These are phyloP conservation scores for Thalassiosira oceanica DNA, from an alignment of 352 stramenopile species.

Conservation along the genomic window DNA sequence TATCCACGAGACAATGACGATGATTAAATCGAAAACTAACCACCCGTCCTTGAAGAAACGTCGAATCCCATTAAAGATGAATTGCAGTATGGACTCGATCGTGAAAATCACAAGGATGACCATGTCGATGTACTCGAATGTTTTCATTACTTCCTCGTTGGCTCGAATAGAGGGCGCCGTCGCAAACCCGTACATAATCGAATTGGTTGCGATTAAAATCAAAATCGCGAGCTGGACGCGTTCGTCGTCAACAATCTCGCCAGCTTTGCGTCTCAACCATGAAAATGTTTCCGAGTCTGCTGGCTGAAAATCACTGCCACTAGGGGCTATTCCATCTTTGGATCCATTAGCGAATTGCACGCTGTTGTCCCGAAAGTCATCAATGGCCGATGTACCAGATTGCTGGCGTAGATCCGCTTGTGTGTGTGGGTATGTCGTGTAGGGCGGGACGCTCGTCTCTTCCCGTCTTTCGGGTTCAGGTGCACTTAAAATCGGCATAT, in stretches of 20 bases:
- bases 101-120: constrained; percentile 43
- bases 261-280: constrained; percentile 2
- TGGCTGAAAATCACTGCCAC: no score
- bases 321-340: no score
- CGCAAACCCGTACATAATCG: constrained; percentile 22
- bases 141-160: not conserved
- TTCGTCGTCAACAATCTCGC: constrained; percentile 46
- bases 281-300: no score
- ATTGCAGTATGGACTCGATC: constrained; percentile 26
- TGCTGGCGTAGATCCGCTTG: no score
- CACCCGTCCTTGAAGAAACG: constrained; percentile 28
- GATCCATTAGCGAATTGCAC: no score
- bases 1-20: constrained; percentile 28
- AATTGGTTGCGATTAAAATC: constrained; percentile 25
- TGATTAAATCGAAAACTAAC: constrained; percentile 34
- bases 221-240: constrained; percentile 43
- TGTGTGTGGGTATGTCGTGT: no score
- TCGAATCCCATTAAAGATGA: constrained; percentile 15
- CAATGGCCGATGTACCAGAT: no score
- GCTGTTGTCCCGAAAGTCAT: no score
- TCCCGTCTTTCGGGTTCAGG: no score
- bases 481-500: no score
- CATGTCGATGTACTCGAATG: constrained; percentile 28
- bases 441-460: no score
- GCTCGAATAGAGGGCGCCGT: constrained; percentile 34